A percentile compares a stretch with the other conserved stretches of the same genome.
phyloP scores from a whole-genome alignment of 2,329 filamentous ascomycete genomes.

The Colletotrichum destructivum region DNA sequence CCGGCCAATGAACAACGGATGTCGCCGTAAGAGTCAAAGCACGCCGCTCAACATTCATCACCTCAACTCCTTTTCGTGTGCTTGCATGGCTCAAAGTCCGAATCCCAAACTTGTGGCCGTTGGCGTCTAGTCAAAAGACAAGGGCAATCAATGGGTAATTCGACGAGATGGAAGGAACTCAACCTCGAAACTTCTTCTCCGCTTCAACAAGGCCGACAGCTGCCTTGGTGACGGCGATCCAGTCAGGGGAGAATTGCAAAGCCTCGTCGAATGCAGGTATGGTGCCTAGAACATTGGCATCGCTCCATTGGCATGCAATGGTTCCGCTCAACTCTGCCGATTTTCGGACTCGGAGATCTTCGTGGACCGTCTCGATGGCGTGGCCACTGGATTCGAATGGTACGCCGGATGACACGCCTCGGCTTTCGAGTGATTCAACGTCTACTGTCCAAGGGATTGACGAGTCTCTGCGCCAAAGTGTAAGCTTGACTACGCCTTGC shows the following conservation, averaged over 20 bases:
- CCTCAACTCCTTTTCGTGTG: not conserved
- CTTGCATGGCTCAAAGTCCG: not conserved
- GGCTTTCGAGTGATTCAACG: constrained; percentile 63
- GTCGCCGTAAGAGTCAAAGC: not conserved
- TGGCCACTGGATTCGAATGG: constrained; percentile 16
- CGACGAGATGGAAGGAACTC: not conserved
- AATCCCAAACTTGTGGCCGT: not conserved
- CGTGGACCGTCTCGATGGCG: constrained; percentile 42
- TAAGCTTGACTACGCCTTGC: constrained; percentile 76
- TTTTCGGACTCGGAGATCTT: constrained; percentile 49
- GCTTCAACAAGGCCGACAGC: constrained; percentile 33
- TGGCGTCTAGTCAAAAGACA: not conserved
- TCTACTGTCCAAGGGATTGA: constrained; percentile 82
- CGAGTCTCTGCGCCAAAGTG: constrained; percentile 89
- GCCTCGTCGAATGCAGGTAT: constrained; percentile 91
- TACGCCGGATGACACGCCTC: not conserved
- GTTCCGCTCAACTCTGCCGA: constrained; percentile 68
- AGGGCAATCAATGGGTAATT: not conserved
- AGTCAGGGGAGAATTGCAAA: constrained; percentile 81
- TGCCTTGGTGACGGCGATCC: constrained; percentile 82
- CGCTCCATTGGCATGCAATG: constrained; percentile 88
- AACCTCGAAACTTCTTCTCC: constrained; percentile 15
- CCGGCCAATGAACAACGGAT: constrained; percentile 22
- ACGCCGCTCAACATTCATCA: not conserved
- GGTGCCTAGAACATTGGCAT: constrained; percentile 78